Evolutionary conservation across 306 rosid species (phyloP).

Genomic region (Hippophae rhamnoides): DNA sequence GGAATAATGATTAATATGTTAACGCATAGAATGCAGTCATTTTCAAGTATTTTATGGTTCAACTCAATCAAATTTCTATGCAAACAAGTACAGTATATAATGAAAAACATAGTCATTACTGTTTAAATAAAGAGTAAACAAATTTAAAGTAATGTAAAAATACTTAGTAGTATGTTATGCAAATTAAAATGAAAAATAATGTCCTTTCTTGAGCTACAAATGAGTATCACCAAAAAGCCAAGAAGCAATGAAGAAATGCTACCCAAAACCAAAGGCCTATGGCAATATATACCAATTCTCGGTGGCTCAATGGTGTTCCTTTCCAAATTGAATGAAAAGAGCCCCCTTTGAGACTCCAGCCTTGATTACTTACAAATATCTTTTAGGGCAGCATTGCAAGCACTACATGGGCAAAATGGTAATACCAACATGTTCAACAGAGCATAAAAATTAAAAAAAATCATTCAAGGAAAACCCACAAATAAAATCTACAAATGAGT

Average conservation of each 20-base stretch:
- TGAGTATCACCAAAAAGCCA: slow-evolving; percentile 12
- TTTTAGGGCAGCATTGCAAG: slow-evolving; percentile 30
- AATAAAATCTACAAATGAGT: neutral
- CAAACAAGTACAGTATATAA: no score
- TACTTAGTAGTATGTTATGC: no score
- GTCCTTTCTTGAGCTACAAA: slow-evolving; percentile 3
- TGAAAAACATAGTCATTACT: no score
- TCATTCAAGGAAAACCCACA: neutral
- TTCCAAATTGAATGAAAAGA: slow-evolving; percentile 50
- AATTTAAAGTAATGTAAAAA: no score
- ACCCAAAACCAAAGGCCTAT: slow-evolving; percentile 86
- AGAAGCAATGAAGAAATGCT: slow-evolving; percentile 25
- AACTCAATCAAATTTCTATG: no score
- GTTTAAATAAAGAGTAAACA: no score
- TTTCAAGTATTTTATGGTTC: no score
- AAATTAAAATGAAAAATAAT: neutral
- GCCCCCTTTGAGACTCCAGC: slow-evolving; percentile 74
- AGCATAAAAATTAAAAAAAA: neutral
- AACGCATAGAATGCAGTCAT: no score
- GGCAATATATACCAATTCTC: slow-evolving; percentile 85
- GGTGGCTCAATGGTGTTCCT: slow-evolving; percentile 52
- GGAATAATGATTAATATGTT: no score
- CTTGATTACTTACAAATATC: slow-evolving; percentile 43
- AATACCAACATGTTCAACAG: slow-evolving; percentile 1
- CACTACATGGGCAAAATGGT: slow-evolving; percentile 14